phyloP scores from a whole-genome alignment of 1,284 basidiomycete species.

The Tilletia walkeri region DNA sequence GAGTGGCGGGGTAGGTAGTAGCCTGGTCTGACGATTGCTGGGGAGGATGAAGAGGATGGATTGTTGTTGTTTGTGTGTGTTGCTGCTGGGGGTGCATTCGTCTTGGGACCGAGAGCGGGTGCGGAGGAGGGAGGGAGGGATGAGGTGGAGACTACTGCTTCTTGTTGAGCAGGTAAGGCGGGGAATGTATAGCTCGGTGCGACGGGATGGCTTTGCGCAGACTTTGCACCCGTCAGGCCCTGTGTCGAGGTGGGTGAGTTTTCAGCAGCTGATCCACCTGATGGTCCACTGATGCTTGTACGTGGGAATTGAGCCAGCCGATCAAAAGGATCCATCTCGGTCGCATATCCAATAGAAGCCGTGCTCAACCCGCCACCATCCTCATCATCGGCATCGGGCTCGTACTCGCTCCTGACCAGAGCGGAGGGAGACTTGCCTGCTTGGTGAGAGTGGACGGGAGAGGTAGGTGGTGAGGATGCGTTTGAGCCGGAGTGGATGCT shows the following conservation, averaged over 20 bases:
- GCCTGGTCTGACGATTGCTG: background rate
- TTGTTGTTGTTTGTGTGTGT: background rate
- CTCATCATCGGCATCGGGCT: background rate
- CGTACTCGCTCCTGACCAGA: background rate
- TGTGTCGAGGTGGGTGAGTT: background rate
- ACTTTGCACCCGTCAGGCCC: too few species aligned
- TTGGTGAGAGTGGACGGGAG: background rate
- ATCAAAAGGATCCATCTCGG: background rate
- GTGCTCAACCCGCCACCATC: background rate
- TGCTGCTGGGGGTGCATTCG: too few species aligned
- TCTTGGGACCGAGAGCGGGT: background rate
- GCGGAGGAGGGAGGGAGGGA: background rate
- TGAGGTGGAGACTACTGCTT: background rate
- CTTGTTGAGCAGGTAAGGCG: background rate
- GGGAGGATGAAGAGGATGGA: constrained; percentile 3
- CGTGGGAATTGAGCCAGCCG: background rate
- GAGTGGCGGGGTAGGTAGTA: constrained; percentile 59
- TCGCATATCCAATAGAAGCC: background rate
- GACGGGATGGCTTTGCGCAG: background rate
- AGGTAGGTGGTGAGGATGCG: background rate
- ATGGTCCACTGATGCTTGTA: background rate
- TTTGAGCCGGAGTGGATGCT: background rate
- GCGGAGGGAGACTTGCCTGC: too few species aligned
- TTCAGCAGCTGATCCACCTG: background rate
- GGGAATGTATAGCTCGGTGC: background rate